phyloP scores from a whole-genome alignment of 768 basidiomycete genomes.

The Suillus brevipes region DNA sequence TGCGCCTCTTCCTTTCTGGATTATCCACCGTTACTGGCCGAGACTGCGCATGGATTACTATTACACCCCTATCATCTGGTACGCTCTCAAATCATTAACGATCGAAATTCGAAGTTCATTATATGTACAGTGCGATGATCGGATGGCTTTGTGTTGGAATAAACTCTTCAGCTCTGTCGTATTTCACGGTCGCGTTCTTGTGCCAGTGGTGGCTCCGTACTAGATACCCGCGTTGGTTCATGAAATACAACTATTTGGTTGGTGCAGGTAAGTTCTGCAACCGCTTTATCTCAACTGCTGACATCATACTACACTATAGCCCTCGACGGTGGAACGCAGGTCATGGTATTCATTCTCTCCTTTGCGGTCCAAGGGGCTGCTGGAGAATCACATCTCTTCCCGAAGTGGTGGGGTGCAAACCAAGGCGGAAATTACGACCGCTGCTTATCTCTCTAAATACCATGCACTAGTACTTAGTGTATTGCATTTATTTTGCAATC shows the following conservation, averaged over 20 bases:
- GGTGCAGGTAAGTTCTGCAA: conserved; percentile 41
- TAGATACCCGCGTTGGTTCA: conserved; percentile 37
- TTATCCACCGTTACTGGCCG: conserved; percentile 39
- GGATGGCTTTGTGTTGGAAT: conserved; percentile 28
- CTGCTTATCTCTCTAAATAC: neutral
- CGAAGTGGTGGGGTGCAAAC: conserved; percentile 56
- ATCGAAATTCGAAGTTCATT: neutral
- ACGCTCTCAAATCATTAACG: conserved; percentile 4
- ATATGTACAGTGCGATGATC: conserved; percentile 15
- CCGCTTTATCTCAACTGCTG: neutral
- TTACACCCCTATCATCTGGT: conserved; percentile 34
- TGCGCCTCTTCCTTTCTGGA: conserved; percentile 43
- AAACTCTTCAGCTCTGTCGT: conserved; percentile 25
- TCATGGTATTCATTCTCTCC: conserved; percentile 56
- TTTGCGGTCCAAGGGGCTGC: conserved; percentile 52
- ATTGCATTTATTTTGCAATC: neutral
- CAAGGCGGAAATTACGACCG: conserved; percentile 39
- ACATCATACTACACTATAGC: conserved; percentile 16
- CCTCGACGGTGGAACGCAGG: conserved; percentile 44
- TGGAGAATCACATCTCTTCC: conserved; percentile 47
- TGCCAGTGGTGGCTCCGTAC: conserved; percentile 42
- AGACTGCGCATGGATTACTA: conserved; percentile 24
- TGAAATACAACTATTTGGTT: conserved; percentile 38
- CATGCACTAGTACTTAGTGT: neutral
- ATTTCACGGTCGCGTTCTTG: conserved; percentile 27